Conservation (phyloP, 2,329 filamentous ascomycete genomes). For the Bipolaris bicolor region DNA sequence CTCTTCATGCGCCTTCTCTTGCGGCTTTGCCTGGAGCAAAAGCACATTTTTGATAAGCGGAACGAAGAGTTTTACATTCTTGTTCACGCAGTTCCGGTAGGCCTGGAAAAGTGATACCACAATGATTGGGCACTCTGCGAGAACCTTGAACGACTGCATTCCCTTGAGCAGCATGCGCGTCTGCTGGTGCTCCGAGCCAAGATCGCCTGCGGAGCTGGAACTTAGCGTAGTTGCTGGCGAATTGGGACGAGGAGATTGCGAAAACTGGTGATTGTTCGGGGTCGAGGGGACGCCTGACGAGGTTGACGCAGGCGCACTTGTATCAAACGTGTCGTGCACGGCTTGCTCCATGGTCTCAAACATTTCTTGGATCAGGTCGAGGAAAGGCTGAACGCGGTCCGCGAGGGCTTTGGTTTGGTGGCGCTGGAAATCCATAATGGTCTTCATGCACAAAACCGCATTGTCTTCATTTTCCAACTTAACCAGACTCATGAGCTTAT, state of each 20-base stretch:
- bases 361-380: constrained; percentile 91
- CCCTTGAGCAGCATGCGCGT: constrained; percentile 83
- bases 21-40: constrained; percentile 85
- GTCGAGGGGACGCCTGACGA: constrained; percentile 67
- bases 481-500: constrained; percentile 86
- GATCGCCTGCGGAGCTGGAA: constrained; percentile 71
- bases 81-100: constrained; percentile 76
- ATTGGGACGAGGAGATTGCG: constrained; percentile 86
- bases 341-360: constrained; percentile 95
- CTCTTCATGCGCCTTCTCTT: constrained; percentile 88
- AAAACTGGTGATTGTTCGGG: constrained; percentile 66
- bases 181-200: constrained; percentile 82
- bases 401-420: constrained; percentile 84
- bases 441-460: constrained; percentile 97
- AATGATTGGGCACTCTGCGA: constrained; percentile 97
- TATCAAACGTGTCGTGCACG: constrained; percentile 94
- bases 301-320: constrained; percentile 63
- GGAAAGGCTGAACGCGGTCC: constrained; percentile 85
- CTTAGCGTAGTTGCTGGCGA: constrained; percentile 87
- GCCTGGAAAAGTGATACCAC: constrained; percentile 98
- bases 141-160: constrained; percentile 98
- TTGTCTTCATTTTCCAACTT: constrained; percentile 97
- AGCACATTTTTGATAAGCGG: constrained; percentile 92
- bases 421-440: constrained; percentile 93
- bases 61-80: constrained; percentile 90